Conservation (phyloP, 2,329 filamentous ascomycete species). For the Fusarium siculi region DNA sequence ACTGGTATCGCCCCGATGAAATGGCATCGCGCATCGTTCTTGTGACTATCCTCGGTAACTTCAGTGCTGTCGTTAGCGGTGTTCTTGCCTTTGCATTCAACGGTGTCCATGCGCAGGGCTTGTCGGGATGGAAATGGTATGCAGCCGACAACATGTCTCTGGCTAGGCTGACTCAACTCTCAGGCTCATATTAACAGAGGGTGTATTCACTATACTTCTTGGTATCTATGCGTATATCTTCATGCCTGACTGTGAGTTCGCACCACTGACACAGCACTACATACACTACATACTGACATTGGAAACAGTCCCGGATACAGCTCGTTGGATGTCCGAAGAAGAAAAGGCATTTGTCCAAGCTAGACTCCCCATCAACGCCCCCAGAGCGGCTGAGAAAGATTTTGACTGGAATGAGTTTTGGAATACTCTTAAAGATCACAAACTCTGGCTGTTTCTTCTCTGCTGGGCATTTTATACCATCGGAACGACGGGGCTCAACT, state of each 20-base stretch:
- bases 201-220: not conserved
- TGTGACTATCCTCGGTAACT: not conserved
- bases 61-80: not conserved
- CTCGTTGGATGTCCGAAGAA: not conserved
- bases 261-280: accelerated
- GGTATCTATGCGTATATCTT: not conserved
- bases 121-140: not conserved
- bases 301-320: not conserved
- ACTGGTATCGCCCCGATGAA: not conserved
- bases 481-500: not conserved
- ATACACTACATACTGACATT: not conserved
- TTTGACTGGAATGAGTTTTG: not conserved
- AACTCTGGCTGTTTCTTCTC: not conserved
- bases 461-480: not conserved
- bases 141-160: accelerated
- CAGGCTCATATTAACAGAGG: not conserved
- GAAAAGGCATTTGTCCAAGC: not conserved
- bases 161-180: not conserved
- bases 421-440: not conserved
- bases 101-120: not conserved
- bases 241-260: not conserved
- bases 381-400: not conserved
- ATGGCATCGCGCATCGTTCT: not conserved
- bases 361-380: not conserved
- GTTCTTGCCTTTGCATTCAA: not conserved